phyloP scores from a whole-genome alignment of 176 grass and related monocot species.

The Chloris gayana region DNA sequence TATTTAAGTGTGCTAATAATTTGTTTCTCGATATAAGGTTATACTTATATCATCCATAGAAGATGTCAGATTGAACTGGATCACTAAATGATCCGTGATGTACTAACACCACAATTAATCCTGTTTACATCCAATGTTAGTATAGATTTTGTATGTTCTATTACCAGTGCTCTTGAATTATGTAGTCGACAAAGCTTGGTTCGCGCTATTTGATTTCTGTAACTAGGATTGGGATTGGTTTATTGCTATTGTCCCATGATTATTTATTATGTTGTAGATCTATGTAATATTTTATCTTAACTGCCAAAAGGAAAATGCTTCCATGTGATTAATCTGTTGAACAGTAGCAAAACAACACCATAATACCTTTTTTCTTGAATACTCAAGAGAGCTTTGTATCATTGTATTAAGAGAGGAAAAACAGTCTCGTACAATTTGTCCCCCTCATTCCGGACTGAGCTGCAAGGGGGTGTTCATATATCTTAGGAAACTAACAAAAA shows the following conservation, averaged over 20 bases:
- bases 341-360: background rate
- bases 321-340: constrained; percentile 1
- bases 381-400: too few species aligned
- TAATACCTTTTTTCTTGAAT: background rate
- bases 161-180: background rate
- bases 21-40: background rate
- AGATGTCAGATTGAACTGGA: background rate
- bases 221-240: background rate
- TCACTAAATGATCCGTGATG: background rate
- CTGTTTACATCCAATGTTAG: background rate
- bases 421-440: too few species aligned
- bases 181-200: background rate
- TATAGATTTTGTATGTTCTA: background rate
- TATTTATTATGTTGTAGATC: background rate
- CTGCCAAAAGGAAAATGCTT: background rate
- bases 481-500: too few species aligned
- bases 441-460: too few species aligned
- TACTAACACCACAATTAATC: background rate
- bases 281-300: background rate
- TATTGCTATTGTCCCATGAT: background rate
- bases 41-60: background rate
- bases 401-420: too few species aligned
- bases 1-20: constrained; percentile 2
- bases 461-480: too few species aligned
- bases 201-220: background rate